phyloP scores from a whole-genome alignment of 495 filamentous ascomycete species.

The Articulospora tetracladia region DNA sequence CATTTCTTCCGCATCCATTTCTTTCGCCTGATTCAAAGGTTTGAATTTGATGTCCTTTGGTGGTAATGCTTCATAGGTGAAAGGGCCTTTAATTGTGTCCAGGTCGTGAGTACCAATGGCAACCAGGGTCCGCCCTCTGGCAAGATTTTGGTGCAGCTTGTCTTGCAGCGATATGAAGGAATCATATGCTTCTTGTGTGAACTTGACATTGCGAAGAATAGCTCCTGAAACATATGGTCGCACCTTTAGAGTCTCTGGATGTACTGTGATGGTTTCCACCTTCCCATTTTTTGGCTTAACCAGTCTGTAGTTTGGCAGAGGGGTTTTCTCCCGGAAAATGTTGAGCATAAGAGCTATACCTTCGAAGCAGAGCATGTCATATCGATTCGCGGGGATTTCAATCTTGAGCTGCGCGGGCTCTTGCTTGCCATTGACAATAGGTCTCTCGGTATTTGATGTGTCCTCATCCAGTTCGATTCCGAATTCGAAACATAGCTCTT shows the following conservation, averaged over 20 bases:
- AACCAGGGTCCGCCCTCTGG: slow-evolving; percentile 86
- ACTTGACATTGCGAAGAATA: slow-evolving; percentile 84
- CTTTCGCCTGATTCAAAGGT: slow-evolving; percentile 84
- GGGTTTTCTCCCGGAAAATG: slow-evolving; percentile 76
- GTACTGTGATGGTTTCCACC: slow-evolving; percentile 73
- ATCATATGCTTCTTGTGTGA: slow-evolving; percentile 86
- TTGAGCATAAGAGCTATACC: slow-evolving; percentile 94
- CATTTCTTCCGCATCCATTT: slow-evolving; percentile 82
- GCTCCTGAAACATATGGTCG: slow-evolving; percentile 84
- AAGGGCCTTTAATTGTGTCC: slow-evolving; percentile 89
- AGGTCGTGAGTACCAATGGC: slow-evolving; percentile 97
- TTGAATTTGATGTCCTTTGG: slow-evolving; percentile 90
- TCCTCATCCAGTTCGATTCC: slow-evolving; percentile 98
- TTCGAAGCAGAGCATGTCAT: slow-evolving; percentile 98
- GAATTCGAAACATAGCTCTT: slow-evolving; percentile 97
- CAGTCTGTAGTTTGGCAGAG: slow-evolving; percentile 74
- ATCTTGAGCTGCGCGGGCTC: slow-evolving; percentile 94
- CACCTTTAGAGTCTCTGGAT: slow-evolving; percentile 73
- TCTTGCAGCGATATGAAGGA: slow-evolving; percentile 98
- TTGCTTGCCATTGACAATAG: slow-evolving; percentile 71
- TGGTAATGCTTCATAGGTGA: slow-evolving; percentile 90
- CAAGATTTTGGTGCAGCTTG: slow-evolving; percentile 96
- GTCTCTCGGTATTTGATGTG: slow-evolving; percentile 70
- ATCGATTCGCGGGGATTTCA: slow-evolving; percentile 97
- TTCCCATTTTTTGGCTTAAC: slow-evolving; percentile 67